Percentiles rank a stretch among this genome's conserved stretches.
Evolutionary conservation across 495 filamentous ascomycete species (phyloP).

Genomic region (Xylaria acuta): DNA sequence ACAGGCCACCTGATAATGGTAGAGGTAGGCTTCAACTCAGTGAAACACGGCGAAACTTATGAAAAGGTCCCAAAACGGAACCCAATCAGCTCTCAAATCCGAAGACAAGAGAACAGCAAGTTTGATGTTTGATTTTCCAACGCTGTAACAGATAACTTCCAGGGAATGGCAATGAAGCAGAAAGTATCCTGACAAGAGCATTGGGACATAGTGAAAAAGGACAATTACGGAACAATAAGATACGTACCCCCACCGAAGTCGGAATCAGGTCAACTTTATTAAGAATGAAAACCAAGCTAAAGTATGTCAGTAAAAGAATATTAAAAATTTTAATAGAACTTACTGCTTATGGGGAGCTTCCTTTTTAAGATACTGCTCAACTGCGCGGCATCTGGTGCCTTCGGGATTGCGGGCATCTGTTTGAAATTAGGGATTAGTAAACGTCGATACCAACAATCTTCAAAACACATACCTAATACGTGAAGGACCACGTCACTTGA

Average conservation of each 20-base stretch:
- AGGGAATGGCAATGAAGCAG: constrained; percentile 58
- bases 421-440: constrained; percentile 1
- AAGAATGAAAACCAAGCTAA: constrained; percentile 83
- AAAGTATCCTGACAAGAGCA: constrained; percentile 96
- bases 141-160: constrained; percentile 95
- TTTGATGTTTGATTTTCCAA: constrained; percentile 84
- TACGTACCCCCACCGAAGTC: constrained; percentile 89
- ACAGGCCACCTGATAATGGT: constrained; percentile 54
- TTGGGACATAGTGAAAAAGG: constrained; percentile 48
- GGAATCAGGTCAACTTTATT: constrained; percentile 99
- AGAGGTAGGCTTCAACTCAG: constrained; percentile 84
- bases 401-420: constrained; percentile 86
- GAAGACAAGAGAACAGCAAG: constrained; percentile 66
- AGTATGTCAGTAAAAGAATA: too few species aligned
- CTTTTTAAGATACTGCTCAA: constrained; percentile 91
- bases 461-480: constrained; percentile 57
- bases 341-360: constrained; percentile 98
- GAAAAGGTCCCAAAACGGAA: constrained; percentile 89
- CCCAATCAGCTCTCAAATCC: constrained; percentile 67
- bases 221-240: constrained; percentile 29
- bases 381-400: constrained; percentile 85
- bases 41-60: constrained; percentile 67
- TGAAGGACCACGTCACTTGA: constrained; percentile 96
- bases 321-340: too few species aligned
- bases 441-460: neutral